A percentile compares a stretch with the other conserved stretches of the same genome.
These are phyloP conservation scores for Tricholoma flavovirens DNA, from an alignment of 768 basidiomycete genomes.

Conservation along the genomic window DNA sequence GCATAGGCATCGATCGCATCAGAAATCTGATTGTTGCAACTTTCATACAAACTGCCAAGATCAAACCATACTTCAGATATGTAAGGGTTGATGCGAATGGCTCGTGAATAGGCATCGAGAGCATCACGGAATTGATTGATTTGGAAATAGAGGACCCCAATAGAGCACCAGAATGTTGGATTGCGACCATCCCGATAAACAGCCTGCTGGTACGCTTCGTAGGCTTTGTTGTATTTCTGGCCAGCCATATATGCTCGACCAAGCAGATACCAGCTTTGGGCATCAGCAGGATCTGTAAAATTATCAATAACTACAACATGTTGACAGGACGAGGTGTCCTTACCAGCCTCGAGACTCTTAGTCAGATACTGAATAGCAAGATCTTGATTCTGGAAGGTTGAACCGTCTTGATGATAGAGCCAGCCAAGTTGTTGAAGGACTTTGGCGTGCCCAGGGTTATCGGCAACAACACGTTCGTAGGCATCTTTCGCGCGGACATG, in stretches of 20 bases:
- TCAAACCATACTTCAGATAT: constrained; percentile 97
- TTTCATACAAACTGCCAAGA: constrained; percentile 93
- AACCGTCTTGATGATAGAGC: constrained; percentile 94
- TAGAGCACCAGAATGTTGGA: constrained; percentile 99
- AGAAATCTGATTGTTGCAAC: constrained; percentile 97
- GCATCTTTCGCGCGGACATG: constrained; percentile 88
- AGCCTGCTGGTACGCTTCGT: constrained; percentile 98
- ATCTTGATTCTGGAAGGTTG: constrained; percentile 94
- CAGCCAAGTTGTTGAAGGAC: constrained; percentile 97
- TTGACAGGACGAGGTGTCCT: constrained; percentile 21
- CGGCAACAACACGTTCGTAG: constrained; percentile 89
- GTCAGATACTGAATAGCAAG: constrained; percentile 90
- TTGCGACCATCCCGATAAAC: constrained; percentile 98
- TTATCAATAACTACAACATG: neutral
- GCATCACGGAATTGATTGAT: constrained; percentile 99
- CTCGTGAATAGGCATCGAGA: constrained; percentile 96
- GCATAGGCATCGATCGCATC: constrained; percentile 99
- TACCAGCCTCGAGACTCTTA: constrained; percentile 91
- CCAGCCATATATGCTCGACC: constrained; percentile 99
- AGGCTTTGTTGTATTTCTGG: constrained; percentile 98
- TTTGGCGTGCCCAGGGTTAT: constrained; percentile 93
- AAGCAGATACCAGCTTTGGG: constrained; percentile 98
- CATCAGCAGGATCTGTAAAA: constrained; percentile 78
- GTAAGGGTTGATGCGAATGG: constrained; percentile 98
- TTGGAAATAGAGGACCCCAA: constrained; percentile 98